phyloP scores from a whole-genome alignment of 192 early-diverging fungal species.

The Dissophora ornata region DNA sequence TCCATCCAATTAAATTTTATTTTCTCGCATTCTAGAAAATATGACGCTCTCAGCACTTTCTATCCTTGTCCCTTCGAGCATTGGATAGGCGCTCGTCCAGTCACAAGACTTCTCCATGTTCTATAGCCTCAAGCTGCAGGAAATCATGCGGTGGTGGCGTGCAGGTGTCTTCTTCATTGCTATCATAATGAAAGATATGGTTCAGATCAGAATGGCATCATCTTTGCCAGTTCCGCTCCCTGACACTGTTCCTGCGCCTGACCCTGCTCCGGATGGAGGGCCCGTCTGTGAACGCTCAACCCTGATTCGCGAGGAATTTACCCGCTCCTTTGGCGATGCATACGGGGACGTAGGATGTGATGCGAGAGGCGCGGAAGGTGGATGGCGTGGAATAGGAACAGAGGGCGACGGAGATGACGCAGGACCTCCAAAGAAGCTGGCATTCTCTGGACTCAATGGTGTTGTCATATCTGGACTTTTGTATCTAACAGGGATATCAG shows the following conservation, averaged over 20 bases:
- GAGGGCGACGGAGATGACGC: neutral
- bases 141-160: too few species aligned
- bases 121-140: too few species aligned
- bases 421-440: neutral
- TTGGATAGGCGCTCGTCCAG: too few species aligned
- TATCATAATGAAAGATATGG: neutral
- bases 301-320: neutral
- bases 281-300: neutral
- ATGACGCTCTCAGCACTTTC: too few species aligned
- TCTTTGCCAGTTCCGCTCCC: conserved; percentile 29
- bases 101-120: too few species aligned
- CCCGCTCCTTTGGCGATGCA: neutral
- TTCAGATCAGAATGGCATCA: conserved; percentile 32
- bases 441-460: too few species aligned
- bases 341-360: neutral
- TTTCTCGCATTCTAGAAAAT: too few species aligned
- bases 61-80: too few species aligned
- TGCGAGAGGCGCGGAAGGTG: too few species aligned
- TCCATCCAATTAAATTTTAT: too few species aligned
- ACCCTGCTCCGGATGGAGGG: neutral
- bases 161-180: too few species aligned
- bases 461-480: conserved; percentile 5
- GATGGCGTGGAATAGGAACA: neutral
- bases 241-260: neutral
- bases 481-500: conserved; percentile 2